phyloP scores from a whole-genome alignment of 2,329 filamentous ascomycete genomes.

The Microdochium bolleyi region DNA sequence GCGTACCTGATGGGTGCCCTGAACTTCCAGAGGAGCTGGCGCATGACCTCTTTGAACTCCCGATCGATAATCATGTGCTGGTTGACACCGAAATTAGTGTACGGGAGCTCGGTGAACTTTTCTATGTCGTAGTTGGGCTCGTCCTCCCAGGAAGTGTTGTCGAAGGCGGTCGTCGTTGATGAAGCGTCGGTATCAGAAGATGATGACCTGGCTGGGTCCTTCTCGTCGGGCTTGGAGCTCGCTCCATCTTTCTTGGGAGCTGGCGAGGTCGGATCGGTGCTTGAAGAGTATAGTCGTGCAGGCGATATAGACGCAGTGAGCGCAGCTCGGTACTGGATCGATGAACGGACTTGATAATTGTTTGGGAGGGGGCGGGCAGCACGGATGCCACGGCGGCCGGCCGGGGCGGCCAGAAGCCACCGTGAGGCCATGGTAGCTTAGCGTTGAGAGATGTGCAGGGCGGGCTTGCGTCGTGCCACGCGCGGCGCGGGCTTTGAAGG shows the following conservation, averaged over 20 bases:
- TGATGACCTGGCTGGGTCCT: neutral
- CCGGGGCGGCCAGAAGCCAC: neutral
- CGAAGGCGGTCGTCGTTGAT: neutral
- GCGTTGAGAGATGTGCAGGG: neutral
- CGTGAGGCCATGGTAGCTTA: neutral
- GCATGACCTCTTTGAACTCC: slow-evolving; percentile 86
- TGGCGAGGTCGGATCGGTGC: neutral
- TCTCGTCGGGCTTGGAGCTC: neutral
- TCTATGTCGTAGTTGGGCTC: slow-evolving; percentile 64
- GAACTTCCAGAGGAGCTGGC: slow-evolving; percentile 85
- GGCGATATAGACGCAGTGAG: too few relatives aligned
- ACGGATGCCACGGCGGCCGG: neutral
- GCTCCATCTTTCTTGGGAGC: neutral
- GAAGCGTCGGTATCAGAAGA: neutral
- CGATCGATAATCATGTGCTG: slow-evolving; percentile 95
- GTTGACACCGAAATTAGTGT: slow-evolving; percentile 81
- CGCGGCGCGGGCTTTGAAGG: neutral
- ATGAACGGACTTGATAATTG: neutral
- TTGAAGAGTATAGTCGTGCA: neutral
- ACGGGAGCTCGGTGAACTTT: slow-evolving; percentile 68
- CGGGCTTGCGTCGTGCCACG: too few relatives aligned
- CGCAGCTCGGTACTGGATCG: neutral
- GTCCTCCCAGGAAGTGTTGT: slow-evolving; percentile 57
- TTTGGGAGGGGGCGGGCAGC: neutral
- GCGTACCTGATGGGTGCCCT: slow-evolving; percentile 90